Base-by-base conservation (phyloP, 192 early-diverging fungal genomes). In the Backusella macrospora region DNA sequence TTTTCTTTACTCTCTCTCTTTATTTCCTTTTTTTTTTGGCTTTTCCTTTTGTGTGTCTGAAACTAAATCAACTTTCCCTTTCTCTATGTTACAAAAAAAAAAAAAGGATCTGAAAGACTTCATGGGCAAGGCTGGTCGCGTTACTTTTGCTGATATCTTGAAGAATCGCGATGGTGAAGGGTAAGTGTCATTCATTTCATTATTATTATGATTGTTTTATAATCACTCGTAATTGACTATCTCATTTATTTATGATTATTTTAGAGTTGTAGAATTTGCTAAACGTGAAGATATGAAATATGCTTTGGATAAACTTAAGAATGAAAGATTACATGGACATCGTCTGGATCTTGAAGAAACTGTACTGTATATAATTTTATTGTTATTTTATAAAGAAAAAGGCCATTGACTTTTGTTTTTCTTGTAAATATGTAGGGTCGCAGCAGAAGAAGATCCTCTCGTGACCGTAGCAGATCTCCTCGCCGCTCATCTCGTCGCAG, bases 91-190 rank as follows among this genome's bases (percentile, higher is more conserved):
- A 59, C 52, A 59, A 59, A 59, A 59, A 52, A 59, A 59, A 52
- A 59, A 59, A 76, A 85, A 97, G 95, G 96, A 96, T 85, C 86
- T 99, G 84, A 99, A 99, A 86, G 96, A 98, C 79, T 85, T 95
- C 74, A 94, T 97, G 84, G 91, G 94, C 71, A 94, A 95, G 75
- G 96, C 94, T 38, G 96, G 96, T 67, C 94, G 96, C 78, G 96
- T 99, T n/a, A 88, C 91, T 21, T 99, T 94, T 86, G 93, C 97
- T 13, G 95, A 98, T 77, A 88, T 95, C 67, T 91, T 90, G 83
- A 92, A 92, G 83, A 88, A 87, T 75, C 85, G 91, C 14, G 86
- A 91, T 40, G 95, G 94, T 40, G 89, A 93, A 80, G 97, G 93
- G 92, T 95, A 80, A 85, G 14, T 38, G 26, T 10, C n/a, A 8